Conservation (phyloP, 495 filamentous ascomycete genomes). For the Penicillium arizonense region DNA sequence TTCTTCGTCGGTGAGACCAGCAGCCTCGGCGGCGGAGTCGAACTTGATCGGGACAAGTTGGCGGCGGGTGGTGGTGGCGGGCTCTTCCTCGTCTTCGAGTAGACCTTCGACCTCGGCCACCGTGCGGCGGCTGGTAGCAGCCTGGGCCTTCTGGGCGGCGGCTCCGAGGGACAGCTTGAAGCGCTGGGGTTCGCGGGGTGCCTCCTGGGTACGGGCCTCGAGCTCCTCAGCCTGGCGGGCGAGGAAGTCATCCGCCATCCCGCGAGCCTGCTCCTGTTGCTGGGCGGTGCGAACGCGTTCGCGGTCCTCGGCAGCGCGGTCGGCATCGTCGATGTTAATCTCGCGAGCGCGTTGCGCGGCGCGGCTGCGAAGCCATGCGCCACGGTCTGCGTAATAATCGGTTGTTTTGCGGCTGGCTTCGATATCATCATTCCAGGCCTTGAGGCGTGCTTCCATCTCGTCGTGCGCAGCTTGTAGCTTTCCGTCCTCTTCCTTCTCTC, state of each 20-base stretch:
- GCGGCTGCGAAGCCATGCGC: slow-evolving; percentile 81
- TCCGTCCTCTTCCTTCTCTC: slow-evolving; percentile 68
- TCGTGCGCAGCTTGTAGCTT: slow-evolving; percentile 59
- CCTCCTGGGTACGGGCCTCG: slow-evolving; percentile 49
- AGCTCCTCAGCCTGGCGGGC: slow-evolving; percentile 85
- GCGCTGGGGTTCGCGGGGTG: slow-evolving; percentile 71
- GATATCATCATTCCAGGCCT: slow-evolving; percentile 85
- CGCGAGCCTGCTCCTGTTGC: slow-evolving; percentile 74
- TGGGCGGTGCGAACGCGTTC: slow-evolving; percentile 67
- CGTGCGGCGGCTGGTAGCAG: slow-evolving; percentile 71
- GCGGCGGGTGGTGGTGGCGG: slow-evolving; percentile 66
- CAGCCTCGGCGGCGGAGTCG: slow-evolving; percentile 68
- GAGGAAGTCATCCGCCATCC: slow-evolving; percentile 91
- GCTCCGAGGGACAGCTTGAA: slow-evolving; percentile 94
- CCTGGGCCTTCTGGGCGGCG: slow-evolving; percentile 76
- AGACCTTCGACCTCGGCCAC: slow-evolving; percentile 92
- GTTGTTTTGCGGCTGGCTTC: slow-evolving; percentile 71
- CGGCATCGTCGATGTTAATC: slow-evolving; percentile 71
- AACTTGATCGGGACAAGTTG: slow-evolving; percentile 91
- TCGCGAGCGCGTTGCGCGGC: slow-evolving; percentile 70
- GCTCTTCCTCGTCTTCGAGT: slow-evolving; percentile 90
- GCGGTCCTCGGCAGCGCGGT: slow-evolving; percentile 73
- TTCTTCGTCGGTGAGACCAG: slow-evolving; percentile 79
- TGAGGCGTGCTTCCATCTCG: slow-evolving; percentile 68
- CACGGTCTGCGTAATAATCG: slow-evolving; percentile 84